phyloP scores from a whole-genome alignment of 1,139 yeast genomes.

The Candida albicans region DNA sequence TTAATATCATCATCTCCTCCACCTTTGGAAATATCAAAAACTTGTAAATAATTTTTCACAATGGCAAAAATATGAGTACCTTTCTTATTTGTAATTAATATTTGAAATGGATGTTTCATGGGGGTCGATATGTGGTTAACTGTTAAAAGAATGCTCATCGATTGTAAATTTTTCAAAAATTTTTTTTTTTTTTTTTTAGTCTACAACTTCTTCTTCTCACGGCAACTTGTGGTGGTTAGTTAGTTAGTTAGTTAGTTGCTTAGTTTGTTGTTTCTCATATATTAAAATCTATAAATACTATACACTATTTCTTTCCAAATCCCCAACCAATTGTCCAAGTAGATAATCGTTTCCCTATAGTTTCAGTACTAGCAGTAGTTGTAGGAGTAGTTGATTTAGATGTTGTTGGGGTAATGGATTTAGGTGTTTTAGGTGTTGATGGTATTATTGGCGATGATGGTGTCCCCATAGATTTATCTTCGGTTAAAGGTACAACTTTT shows the following conservation, averaged over 20 bases:
- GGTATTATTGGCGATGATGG: not conserved
- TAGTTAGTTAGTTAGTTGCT: too few relatives aligned
- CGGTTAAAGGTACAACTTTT: slow-evolving; percentile 7
- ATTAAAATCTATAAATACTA: not conserved
- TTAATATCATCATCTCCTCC: too few relatives aligned
- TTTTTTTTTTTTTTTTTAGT: not conserved
- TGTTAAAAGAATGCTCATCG: not conserved
- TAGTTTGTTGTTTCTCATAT: too few relatives aligned
- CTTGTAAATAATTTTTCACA: slow-evolving; percentile 57
- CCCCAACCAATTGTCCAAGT: slow-evolving; percentile 20
- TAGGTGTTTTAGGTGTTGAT: not conserved
- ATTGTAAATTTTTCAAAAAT: not conserved
- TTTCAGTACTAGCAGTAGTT: slow-evolving; percentile 1
- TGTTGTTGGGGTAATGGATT: not conserved
- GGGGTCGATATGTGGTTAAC: not conserved
- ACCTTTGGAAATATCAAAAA: slow-evolving; percentile 38
- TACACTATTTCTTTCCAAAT: slow-evolving; percentile 15
- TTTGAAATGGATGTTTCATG: slow-evolving; percentile 73
- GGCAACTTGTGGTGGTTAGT: too few relatives aligned
- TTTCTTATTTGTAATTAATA: slow-evolving; percentile 40
- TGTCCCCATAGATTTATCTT: not conserved
- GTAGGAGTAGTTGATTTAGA: not conserved
- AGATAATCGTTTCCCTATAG: slow-evolving; percentile 7
- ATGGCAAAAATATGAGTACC: slow-evolving; percentile 55
- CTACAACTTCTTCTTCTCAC: too few relatives aligned